Evolutionary conservation across 1,284 basidiomycete genomes (phyloP).

Genomic region (Schizophyllum amplum): DNA sequence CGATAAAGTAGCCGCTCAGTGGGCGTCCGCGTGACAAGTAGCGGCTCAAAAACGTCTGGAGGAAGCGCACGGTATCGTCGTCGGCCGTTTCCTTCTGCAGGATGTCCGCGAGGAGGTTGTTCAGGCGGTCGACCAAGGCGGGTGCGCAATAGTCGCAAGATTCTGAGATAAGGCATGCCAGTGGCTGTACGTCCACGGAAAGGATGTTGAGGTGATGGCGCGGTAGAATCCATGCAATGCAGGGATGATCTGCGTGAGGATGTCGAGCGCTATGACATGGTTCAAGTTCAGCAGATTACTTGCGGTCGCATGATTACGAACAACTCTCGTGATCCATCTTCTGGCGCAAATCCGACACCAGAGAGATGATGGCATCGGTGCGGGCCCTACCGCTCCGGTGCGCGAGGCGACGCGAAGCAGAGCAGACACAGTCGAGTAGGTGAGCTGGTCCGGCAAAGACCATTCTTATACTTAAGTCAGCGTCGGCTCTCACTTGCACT

Average conservation of each 20-base stretch:
- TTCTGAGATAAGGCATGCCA: slow-evolving; percentile 53
- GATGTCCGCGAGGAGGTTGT: slow-evolving; percentile 57
- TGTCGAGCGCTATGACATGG: slow-evolving; percentile 45
- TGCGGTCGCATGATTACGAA: slow-evolving; percentile 26
- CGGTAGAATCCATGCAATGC: slow-evolving; percentile 84
- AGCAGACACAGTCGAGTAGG: slow-evolving; percentile 68
- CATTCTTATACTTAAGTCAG: slow-evolving; percentile 37
- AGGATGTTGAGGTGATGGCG: slow-evolving; percentile 72
- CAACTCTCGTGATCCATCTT: slow-evolving; percentile 46
- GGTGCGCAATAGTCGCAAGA: slow-evolving; percentile 53
- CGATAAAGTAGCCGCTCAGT: slow-evolving; percentile 80
- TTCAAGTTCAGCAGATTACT: not conserved
- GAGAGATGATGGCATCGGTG: slow-evolving; percentile 52
- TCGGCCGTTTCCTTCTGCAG: slow-evolving; percentile 47
- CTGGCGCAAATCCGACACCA: slow-evolving; percentile 49
- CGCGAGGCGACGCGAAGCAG: slow-evolving; percentile 53
- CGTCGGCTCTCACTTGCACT: slow-evolving; percentile 9
- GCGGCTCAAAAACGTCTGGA: slow-evolving; percentile 67
- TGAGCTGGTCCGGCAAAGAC: slow-evolving; percentile 76
- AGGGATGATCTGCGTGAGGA: slow-evolving; percentile 72
- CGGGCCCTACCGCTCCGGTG: slow-evolving; percentile 36
- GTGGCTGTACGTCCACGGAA: slow-evolving; percentile 63
- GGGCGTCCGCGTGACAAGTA: slow-evolving; percentile 73
- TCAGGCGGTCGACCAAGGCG: slow-evolving; percentile 58
- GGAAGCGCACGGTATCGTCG: slow-evolving; percentile 43